Base-by-base conservation (phyloP, 1,284 basidiomycete genomes). In the Volvariella volvacea region DNA sequence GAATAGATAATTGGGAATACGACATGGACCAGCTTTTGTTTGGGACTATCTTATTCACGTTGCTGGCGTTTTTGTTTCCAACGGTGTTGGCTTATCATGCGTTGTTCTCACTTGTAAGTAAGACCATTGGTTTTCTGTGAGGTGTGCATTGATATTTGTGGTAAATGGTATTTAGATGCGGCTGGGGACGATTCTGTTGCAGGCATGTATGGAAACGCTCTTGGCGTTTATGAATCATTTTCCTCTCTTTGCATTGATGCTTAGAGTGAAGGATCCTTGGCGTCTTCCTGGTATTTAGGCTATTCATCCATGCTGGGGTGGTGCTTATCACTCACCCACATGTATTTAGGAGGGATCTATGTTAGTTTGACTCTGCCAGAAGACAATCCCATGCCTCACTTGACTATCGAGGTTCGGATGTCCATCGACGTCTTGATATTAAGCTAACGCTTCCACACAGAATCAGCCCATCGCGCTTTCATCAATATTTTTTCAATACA, bases 11-110 rank as follows among this genome's bases (percentile, higher is more conserved):
- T 7, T 92, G 88, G 74, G 79, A 85, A 51, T 97, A 97, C 58
- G 90, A 95, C 50, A 73, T 95, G 20, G 95, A 99, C 60, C 93
- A 97, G 60, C 75, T 98, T 9, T 73, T 98, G 22, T 83, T 99
- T 22, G 95, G 95, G 12, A 95, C 95, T 0, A 85, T 99, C 36
- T 71, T 99, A 19, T 98, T 99, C 67, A 97, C 93, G 0, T 74
- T 97, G 14, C 74, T 92, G 3, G 81, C 86, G 0, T 97, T 99
- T 61, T 71, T 98, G 3, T 85, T 91, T 46, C 95, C 96, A 1
- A 98, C 96, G 0, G 80, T 95, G 2, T 58, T 88, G 20, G 86
- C 83, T 0, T 99, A 95, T 60, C 92, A 94, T 52, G 63, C 79
- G 0, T 66, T 93, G 0, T 95, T 97, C 52, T 84, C 85, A 2